Evolutionary conservation across 2,329 filamentous ascomycete genomes (phyloP), one percentile per base, ranked within the genome.

Genomic region (Graphilbum sp.): DNA sequence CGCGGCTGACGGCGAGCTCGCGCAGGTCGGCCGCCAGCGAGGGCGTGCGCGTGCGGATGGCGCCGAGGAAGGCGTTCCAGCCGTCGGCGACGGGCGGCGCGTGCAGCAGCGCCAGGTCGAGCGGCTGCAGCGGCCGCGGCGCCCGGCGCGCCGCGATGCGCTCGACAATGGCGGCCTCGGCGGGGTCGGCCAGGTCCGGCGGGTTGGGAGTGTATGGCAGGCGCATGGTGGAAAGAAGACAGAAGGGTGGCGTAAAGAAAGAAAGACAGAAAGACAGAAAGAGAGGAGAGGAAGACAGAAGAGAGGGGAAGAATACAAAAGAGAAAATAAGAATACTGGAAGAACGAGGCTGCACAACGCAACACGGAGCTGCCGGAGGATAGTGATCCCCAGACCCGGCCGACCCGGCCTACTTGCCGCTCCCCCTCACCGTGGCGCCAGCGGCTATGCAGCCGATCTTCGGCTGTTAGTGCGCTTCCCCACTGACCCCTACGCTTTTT

Each of bases 1-100:
- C 80, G 35, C 84, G 71, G 50, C 75, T 84, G 48, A 93, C 87
- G 46, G 81, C 78, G 16, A 87, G 64, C 62, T 93, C 84, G 46
- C 81, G 75, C 38, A 85, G 52, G 47, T 70, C 65, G 35, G 63
- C 66, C 4, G 57, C 39, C 6, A 78, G 49, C 4, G 50, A 52
- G 19, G 70, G 69, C n/a, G 72, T 72, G 45, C 59, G 58, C 32
- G 69, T 73, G 45, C 74, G 67, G 25, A 78, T 55, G 20, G 72
- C 72, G 42, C 75, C 76, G 11, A 82, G 65, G 54, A 82, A 77
- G 12, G 62, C 59, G 60, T 81, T 82, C 75, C 77, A 82, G 37
- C 82, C 82, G 57, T 84, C 76, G 15, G 82, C 81, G 2, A 88
- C 69, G 16, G 75, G 61, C 2, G 80, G 79, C 17, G 76, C 71